Evolutionary conservation across 306 rosid genomes (phyloP).

Genomic region (Lotus japonicus): DNA sequence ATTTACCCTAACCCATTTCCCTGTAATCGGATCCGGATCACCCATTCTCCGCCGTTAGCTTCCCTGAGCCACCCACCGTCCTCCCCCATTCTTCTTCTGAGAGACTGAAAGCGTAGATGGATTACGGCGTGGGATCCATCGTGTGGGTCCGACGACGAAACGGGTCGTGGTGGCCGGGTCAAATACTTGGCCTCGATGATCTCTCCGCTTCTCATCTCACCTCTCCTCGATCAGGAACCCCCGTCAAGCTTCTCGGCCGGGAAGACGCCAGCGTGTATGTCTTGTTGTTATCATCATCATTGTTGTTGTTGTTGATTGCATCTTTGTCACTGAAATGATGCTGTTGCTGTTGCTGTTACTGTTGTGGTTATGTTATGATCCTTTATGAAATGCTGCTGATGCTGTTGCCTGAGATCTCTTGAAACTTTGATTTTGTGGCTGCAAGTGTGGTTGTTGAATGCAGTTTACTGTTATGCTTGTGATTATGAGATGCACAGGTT

Average conservation of each 20-base stretch:
- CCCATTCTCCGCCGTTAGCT: slow-evolving; percentile 26
- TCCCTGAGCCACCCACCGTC: background rate
- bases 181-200: slow-evolving; percentile 33
- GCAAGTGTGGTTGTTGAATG: too few species aligned
- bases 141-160: slow-evolving; percentile 45
- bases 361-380: too few species aligned
- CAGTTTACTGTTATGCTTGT: background rate
- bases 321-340: too few species aligned
- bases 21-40: slow-evolving; percentile 27
- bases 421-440: too few species aligned
- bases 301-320: too few species aligned
- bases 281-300: too few species aligned
- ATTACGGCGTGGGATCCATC: slow-evolving; percentile 38
- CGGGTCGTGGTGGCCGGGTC: slow-evolving; percentile 57
- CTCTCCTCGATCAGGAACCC: slow-evolving; percentile 45
- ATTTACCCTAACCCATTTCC: slow-evolving; percentile 30
- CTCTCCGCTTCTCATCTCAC: slow-evolving; percentile 41
- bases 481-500: background rate
- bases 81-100: background rate
- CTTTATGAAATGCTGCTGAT: too few species aligned
- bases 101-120: slow-evolving; percentile 1
- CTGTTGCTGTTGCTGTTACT: too few species aligned
- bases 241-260: slow-evolving; percentile 42
- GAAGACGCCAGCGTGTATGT: slow-evolving; percentile 45
- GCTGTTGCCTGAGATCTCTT: too few species aligned